Evolutionary conservation across 257 asterid species (phyloP).

Genomic region (Fraxinus quadrangulata): DNA sequence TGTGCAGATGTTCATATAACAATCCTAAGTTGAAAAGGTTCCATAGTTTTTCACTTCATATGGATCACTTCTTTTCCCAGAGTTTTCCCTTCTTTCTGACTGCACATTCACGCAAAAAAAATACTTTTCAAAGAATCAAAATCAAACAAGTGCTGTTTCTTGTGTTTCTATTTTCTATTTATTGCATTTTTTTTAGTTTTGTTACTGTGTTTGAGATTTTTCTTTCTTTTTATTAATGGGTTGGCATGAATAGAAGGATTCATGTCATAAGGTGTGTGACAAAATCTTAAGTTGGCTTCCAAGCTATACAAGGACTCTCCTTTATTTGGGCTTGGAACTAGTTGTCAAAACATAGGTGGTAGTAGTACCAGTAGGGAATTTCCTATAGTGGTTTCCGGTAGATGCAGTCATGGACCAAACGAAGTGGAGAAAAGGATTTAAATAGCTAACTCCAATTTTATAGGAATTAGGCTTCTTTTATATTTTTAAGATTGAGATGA

Average conservation of each 20-base stretch:
- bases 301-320: not conserved
- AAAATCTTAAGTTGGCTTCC: not conserved
- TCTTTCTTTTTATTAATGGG: not conserved
- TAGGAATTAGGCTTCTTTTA: not conserved
- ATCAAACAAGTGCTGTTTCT: not conserved
- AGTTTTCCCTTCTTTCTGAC: no score
- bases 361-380: no score
- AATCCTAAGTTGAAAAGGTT: not conserved
- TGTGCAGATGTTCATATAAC: no score
- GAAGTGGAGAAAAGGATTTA: not conserved
- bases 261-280: not conserved
- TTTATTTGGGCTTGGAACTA: not conserved
- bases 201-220: no score
- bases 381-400: not conserved
- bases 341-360: not conserved
- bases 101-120: no score
- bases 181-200: no score
- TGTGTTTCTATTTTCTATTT: not conserved
- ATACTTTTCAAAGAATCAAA: no score
- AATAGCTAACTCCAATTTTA: not conserved
- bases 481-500: not conserved
- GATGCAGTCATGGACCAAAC: not conserved
- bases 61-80: no score
- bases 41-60: no score
- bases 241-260: not conserved